Base-by-base conservation (phyloP, 2,329 filamentous ascomycete species). In the Pseudodiploospora longispora region DNA sequence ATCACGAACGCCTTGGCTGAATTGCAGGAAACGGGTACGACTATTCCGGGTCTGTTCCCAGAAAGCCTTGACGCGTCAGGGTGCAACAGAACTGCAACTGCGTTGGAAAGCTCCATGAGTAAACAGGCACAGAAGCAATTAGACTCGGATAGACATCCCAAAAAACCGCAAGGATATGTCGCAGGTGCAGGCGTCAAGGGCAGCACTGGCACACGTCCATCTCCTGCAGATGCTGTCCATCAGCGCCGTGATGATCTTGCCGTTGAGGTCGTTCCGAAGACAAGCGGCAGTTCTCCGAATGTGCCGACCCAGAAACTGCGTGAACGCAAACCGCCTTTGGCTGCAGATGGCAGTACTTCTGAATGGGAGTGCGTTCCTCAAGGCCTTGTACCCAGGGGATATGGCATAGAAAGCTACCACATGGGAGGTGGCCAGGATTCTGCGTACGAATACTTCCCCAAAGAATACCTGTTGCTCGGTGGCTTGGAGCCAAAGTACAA, bases 1-100 rank as follows among this genome's bases (percentile, higher is more conserved):
- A 86, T 96, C 55, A 94, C 87, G 12, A 73, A 95, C 58, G 83
- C 82, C 6, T 73, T 96, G 28, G 78, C 89, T 49, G 76, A 83
- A 41, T 80, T 83, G 66, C 87, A 95, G 65, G 77, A 81, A 53
- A 68, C 69, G 3, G 76, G 72, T 5, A 90, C 85, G 1, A 72
- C 73, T 3, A 68, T 95, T 6, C 80, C 84, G 2, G 89, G 90
- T 2, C 76, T 95, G 55, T 95, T 91, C 70, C 88, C 90, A 0
- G 76, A 86, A 51, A 70, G 70, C 34, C 66, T 96, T 9, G 87
- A 95, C 64, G 82, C 84, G 7, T 85, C 83, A 28, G 89, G 89
- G 5, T 95, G 89, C 61, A 83, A 86, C 55, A 71, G 67, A 46
- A 74, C 76, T 1, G 71, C 70, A 1, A 60, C 61, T 8, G 53